Conservation (phyloP, 805 yeast species). For the Lipomyces anomalus region DNA sequence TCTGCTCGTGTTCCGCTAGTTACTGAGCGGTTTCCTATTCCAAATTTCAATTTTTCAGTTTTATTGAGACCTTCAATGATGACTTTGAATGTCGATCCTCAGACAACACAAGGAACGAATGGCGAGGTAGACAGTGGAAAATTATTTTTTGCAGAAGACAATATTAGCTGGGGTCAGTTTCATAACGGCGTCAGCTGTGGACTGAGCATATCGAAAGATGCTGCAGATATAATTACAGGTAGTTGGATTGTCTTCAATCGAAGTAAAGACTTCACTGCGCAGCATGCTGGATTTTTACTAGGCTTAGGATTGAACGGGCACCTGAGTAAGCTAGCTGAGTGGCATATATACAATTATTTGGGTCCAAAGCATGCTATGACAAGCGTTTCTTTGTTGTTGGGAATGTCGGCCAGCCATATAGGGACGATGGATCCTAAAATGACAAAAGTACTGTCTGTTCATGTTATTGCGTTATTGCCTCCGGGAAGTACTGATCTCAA, state of each 20-base stretch:
- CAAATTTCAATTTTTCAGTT: slow-evolving; percentile 65
- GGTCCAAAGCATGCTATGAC: slow-evolving; percentile 84
- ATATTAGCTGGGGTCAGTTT: slow-evolving; percentile 76
- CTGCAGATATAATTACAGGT: slow-evolving; percentile 67
- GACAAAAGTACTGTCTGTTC: slow-evolving; percentile 88
- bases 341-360: slow-evolving; percentile 91
- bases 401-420: slow-evolving; percentile 82
- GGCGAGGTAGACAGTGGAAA: slow-evolving; percentile 35
- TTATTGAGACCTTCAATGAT: slow-evolving; percentile 60
- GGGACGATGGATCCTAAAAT: slow-evolving; percentile 82
- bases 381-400: slow-evolving; percentile 79
- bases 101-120: background rate
- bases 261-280: slow-evolving; percentile 65
- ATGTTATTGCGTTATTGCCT: slow-evolving; percentile 85
- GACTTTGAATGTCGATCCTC: slow-evolving; percentile 44
- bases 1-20: slow-evolving; percentile 68
- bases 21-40: slow-evolving; percentile 78
- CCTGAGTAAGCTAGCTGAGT: slow-evolving; percentile 74
- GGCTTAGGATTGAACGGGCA: slow-evolving; percentile 94
- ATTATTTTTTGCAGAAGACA: slow-evolving; percentile 44
- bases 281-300: slow-evolving; percentile 90
- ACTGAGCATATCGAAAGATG: slow-evolving; percentile 55
- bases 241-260: slow-evolving; percentile 88
- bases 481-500: slow-evolving; percentile 85
- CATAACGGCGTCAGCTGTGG: slow-evolving; percentile 92